phyloP scores from a whole-genome alignment of 2,329 filamentous ascomycete species.

The Macroventuria anomochaeta region DNA sequence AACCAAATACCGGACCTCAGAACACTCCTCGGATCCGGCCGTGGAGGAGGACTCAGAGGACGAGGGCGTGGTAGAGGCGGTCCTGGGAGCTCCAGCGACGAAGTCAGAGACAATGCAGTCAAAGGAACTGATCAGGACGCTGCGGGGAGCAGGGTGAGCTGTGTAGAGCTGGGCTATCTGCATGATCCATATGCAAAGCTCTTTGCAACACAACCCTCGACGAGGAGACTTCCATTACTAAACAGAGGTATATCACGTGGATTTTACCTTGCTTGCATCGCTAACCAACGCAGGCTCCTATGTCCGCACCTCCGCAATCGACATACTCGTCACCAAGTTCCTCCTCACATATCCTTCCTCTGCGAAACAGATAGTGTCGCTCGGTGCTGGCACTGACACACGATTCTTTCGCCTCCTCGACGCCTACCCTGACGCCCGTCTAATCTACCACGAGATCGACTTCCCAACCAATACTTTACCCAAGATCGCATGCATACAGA shows the following conservation, averaged over 20 bases:
- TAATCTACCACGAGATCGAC: constrained; percentile 92
- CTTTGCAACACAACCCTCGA: constrained; percentile 66
- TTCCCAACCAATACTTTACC: constrained; percentile 75
- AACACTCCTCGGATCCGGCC: constrained; percentile 61
- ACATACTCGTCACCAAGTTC: constrained; percentile 76
- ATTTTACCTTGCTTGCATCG: neutral
- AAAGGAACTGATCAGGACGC: constrained; percentile 93
- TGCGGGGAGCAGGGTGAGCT: constrained; percentile 85
- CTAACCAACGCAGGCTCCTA: constrained; percentile 75
- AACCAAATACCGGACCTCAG: constrained; percentile 80
- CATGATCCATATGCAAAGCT: constrained; percentile 77
- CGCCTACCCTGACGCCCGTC: constrained; percentile 47
- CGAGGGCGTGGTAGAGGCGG: constrained; percentile 52
- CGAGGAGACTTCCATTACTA: constrained; percentile 84
- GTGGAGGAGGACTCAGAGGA: constrained; percentile 56
- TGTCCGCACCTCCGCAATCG: constrained; percentile 82
- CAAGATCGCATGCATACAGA: constrained; percentile 62
- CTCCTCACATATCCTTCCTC: constrained; percentile 55
- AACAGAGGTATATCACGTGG: constrained; percentile 73
- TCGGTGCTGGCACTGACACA: constrained; percentile 94
- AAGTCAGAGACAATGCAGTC: constrained; percentile 72
- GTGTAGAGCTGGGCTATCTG: constrained; percentile 84
- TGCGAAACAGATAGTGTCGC: constrained; percentile 80
- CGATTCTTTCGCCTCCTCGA: constrained; percentile 78
- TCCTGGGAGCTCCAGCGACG: constrained; percentile 31